Percentiles rank a stretch among this genome's conserved stretches.
phyloP scores from a whole-genome alignment of 2,329 filamentous ascomycete species.

The Curvularia sp. region DNA sequence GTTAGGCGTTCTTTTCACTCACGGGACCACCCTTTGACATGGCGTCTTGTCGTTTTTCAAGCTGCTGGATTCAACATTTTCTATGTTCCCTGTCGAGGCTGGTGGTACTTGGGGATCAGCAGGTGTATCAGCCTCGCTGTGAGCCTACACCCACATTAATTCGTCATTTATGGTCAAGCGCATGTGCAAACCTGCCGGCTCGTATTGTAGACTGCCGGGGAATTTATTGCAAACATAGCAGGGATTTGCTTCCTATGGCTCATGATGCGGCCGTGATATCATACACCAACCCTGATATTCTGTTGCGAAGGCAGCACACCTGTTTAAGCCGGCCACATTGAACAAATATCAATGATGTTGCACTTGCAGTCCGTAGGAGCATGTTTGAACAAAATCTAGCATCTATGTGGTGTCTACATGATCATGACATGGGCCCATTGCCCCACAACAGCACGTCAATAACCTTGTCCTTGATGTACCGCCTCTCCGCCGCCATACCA shows the following conservation, averaged over 20 bases:
- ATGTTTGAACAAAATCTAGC: background rate
- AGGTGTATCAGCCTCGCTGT: slow-evolving; percentile 5
- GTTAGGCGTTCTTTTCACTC: background rate
- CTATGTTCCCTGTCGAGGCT: background rate
- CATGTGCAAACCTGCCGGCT: background rate
- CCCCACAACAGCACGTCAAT: slow-evolving; percentile 36
- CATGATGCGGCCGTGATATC: background rate
- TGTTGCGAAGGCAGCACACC: background rate
- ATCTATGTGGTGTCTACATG: background rate
- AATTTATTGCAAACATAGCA: background rate
- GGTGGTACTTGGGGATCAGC: background rate
- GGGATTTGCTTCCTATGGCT: background rate
- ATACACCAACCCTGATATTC: background rate
- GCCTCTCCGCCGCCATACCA: slow-evolving; percentile 80
- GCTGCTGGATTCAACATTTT: background rate
- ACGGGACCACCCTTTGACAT: background rate
- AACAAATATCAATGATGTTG: background rate
- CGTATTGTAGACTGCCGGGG: background rate
- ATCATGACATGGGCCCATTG: background rate
- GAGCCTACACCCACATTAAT: background rate
- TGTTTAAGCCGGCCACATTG: background rate
- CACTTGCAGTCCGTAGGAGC: background rate
- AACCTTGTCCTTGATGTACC: slow-evolving; percentile 62
- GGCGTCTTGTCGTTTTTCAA: background rate
- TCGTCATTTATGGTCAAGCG: background rate